phyloP scores from a whole-genome alignment of 208 protist species.

The Crithidia acanthocephali region DNA sequence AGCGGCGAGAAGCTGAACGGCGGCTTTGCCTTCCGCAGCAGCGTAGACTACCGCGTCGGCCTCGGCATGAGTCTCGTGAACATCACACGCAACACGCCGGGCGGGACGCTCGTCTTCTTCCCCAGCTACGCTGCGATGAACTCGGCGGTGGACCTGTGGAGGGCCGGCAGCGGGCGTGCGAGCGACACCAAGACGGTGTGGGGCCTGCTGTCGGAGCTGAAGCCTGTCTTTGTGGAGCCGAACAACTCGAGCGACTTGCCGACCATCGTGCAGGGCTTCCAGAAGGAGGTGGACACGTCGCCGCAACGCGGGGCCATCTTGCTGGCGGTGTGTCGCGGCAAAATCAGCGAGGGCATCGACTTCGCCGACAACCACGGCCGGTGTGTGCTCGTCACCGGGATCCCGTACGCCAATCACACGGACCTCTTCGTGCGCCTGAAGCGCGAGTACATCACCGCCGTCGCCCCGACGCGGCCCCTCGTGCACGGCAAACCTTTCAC shows the following conservation, averaged over 20 bases:
- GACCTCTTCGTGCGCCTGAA: conserved; percentile 92
- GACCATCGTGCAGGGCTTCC: conserved; percentile 69
- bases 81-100: conserved; percentile 87
- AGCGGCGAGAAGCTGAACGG: conserved; percentile 81
- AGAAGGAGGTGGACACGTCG: conserved; percentile 62
- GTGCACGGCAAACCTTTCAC: conserved; percentile 82
- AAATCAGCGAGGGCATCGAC: conserved; percentile 98
- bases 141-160: conserved; percentile 77
- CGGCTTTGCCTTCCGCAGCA: conserved; percentile 80
- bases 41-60: conserved; percentile 72
- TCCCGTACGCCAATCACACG: conserved; percentile 93
- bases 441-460: conserved; percentile 69
- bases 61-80: conserved; percentile 92
- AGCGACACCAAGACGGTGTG: conserved; percentile 72
- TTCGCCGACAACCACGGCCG: conserved; percentile 96
- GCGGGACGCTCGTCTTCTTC: conserved; percentile 98
- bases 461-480: conserved; percentile 65
- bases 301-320: conserved; percentile 88
- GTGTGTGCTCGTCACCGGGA: conserved; percentile 95
- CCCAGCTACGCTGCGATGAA: conserved; percentile 91
- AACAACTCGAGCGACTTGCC: conserved; percentile 50
- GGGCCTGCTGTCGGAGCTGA: conserved; percentile 77
- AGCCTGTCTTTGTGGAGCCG: conserved; percentile 91
- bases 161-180: conserved; percentile 41
- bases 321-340: conserved; percentile 97